Evolutionary conservation across 1,284 basidiomycete genomes (phyloP).

Genomic region (Pseudozyma hubeiensis): DNA sequence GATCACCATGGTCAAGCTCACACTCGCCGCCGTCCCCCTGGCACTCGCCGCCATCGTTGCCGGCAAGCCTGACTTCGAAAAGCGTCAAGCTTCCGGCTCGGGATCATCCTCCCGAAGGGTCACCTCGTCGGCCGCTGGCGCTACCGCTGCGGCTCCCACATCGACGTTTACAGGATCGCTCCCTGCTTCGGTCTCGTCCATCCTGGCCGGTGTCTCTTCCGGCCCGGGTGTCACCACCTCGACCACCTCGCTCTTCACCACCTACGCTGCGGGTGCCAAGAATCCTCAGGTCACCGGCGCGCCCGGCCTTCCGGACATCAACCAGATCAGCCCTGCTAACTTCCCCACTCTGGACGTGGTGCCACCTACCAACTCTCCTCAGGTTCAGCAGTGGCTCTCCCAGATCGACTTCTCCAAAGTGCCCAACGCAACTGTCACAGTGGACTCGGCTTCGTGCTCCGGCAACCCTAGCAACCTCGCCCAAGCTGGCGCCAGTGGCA

Average conservation of each 20-base stretch:
- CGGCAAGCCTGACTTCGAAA: slow-evolving; percentile 32
- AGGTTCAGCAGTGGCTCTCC: slow-evolving; percentile 80
- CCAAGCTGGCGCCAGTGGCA: slow-evolving; percentile 73
- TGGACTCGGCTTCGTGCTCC: slow-evolving; percentile 75
- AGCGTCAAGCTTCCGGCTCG: slow-evolving; percentile 35
- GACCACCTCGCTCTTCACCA: slow-evolving; percentile 52
- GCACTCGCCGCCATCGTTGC: slow-evolving; percentile 36
- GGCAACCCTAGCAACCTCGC: slow-evolving; percentile 75
- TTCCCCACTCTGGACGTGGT: slow-evolving; percentile 79
- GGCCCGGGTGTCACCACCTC: slow-evolving; percentile 47
- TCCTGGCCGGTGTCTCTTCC: slow-evolving; percentile 52
- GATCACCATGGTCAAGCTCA: slow-evolving; percentile 48
- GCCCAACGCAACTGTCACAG: slow-evolving; percentile 76
- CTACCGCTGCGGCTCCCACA: slow-evolving; percentile 36
- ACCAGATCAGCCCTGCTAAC: slow-evolving; percentile 65
- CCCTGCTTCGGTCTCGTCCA: slow-evolving; percentile 48
- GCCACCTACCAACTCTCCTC: slow-evolving; percentile 77
- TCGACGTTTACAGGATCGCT: slow-evolving; percentile 55
- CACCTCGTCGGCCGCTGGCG: slow-evolving; percentile 17
- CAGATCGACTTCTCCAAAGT: slow-evolving; percentile 76
- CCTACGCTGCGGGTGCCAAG: slow-evolving; percentile 50
- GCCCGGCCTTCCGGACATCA: slow-evolving; percentile 51
- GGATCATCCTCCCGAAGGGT: slow-evolving; percentile 5
- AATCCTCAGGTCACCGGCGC: slow-evolving; percentile 60
- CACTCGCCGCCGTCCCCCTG: slow-evolving; percentile 31